A percentile compares a stretch with the other conserved stretches of the same genome.
Conservation (phyloP, 2,329 filamentous ascomycete genomes). For the Botryotinia globosa region DNA sequence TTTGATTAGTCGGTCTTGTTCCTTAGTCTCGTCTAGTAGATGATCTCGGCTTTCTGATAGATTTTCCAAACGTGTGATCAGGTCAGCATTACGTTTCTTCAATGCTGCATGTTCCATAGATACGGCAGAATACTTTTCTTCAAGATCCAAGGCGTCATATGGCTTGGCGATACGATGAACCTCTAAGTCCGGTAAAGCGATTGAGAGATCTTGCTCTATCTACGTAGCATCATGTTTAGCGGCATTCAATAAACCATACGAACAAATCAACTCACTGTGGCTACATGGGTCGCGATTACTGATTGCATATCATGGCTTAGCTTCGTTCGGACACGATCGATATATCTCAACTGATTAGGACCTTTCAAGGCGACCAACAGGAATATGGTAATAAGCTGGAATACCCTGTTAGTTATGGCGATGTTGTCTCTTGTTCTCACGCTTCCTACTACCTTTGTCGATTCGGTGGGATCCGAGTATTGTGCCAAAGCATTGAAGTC, state of each 20-base stretch:
- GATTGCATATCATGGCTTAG: slow-evolving; percentile 46
- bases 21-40: slow-evolving; percentile 50
- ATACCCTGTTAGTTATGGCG: slow-evolving; percentile 29
- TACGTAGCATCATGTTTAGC: slow-evolving; percentile 1
- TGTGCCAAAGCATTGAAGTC: slow-evolving; percentile 58
- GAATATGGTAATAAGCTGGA: slow-evolving; percentile 59
- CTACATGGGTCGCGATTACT: slow-evolving; percentile 39
- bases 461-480: slow-evolving; percentile 53
- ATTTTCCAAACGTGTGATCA: slow-evolving; percentile 57
- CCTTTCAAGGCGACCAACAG: slow-evolving; percentile 61
- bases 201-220: slow-evolving; percentile 18
- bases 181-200: slow-evolving; percentile 2
- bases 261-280: slow-evolving; percentile 24
- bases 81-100: slow-evolving; percentile 57
- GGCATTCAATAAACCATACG: not conserved
- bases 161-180: not conserved
- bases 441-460: slow-evolving; percentile 47
- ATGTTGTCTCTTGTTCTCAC: not conserved
- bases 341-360: slow-evolving; percentile 53
- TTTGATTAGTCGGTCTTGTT: slow-evolving; percentile 51
- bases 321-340: slow-evolving; percentile 44
- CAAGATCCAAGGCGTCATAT: slow-evolving; percentile 39
- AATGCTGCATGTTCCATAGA: slow-evolving; percentile 51
- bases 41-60: slow-evolving; percentile 62
- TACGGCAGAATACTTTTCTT: slow-evolving; percentile 48